Evolutionary conservation across 345 rosid genomes (phyloP).

Genomic region (Alliaria petiolata): DNA sequence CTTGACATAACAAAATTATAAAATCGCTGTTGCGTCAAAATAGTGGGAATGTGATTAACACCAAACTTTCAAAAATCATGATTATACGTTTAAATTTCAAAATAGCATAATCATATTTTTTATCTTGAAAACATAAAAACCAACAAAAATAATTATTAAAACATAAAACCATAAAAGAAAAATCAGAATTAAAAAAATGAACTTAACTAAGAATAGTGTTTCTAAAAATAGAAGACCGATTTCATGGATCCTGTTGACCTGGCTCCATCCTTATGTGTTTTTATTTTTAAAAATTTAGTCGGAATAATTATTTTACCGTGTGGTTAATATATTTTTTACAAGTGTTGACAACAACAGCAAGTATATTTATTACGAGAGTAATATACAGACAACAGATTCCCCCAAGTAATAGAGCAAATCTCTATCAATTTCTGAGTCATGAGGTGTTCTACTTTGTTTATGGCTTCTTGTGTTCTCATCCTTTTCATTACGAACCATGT

Average conservation of each 20-base stretch:
- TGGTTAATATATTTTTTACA: not conserved
- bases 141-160: not conserved
- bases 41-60: too few species aligned
- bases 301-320: not conserved
- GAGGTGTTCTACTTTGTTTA: constrained; percentile 1
- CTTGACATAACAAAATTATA: too few species aligned
- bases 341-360: not conserved
- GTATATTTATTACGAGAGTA: not conserved
- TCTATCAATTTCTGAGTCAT: not conserved
- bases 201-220: not conserved
- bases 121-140: too few species aligned
- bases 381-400: not conserved
- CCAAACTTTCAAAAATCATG: too few species aligned
- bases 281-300: not conserved
- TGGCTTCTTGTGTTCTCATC: not conserved
- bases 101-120: too few species aligned
- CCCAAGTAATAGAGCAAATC: not conserved
- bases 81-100: too few species aligned
- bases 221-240: not conserved
- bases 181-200: not conserved
- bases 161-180: not conserved
- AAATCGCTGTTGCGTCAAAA: too few species aligned
- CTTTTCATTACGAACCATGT: not conserved
- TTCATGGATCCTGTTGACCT: not conserved
- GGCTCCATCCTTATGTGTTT: not conserved